phyloP scores from a whole-genome alignment of 2,329 filamentous ascomycete genomes.

The Cercospora sp. region DNA sequence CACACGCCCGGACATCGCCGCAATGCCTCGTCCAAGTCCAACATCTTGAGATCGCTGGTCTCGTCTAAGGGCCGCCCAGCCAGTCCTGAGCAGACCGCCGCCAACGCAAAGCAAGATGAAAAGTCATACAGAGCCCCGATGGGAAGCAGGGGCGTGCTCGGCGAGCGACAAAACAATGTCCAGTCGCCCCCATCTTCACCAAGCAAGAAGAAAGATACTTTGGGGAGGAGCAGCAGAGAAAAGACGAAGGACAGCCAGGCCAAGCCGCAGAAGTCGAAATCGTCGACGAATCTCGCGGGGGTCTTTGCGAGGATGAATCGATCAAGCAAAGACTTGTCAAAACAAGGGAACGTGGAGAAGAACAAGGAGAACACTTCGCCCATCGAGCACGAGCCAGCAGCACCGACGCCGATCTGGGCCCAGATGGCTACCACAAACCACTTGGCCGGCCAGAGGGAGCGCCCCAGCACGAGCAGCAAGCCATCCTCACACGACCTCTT shows the following conservation, averaged over 20 bases:
- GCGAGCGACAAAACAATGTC: slow-evolving; percentile 37
- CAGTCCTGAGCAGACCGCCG: slow-evolving; percentile 50
- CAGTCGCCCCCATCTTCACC: slow-evolving; percentile 38
- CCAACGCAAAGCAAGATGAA: slow-evolving; percentile 31
- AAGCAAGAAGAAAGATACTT: slow-evolving; percentile 27
- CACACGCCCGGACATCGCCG: slow-evolving; percentile 26
- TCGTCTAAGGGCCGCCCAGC: slow-evolving; percentile 48
- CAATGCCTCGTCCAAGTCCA: slow-evolving; percentile 41
- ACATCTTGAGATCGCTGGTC: slow-evolving; percentile 56
- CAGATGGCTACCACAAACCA: slow-evolving; percentile 60
- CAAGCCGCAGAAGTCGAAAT: slow-evolving; percentile 69
- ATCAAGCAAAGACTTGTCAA: slow-evolving; percentile 64
- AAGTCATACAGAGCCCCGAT: slow-evolving; percentile 41
- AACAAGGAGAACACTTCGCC: slow-evolving; percentile 84
- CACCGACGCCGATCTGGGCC: slow-evolving; percentile 72
- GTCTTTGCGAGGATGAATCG: slow-evolving; percentile 70
- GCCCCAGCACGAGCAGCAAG: slow-evolving; percentile 49
- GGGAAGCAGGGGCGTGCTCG: slow-evolving; percentile 36
- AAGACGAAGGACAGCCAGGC: slow-evolving; percentile 44
- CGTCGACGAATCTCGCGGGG: slow-evolving; percentile 75
- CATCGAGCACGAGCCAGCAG: slow-evolving; percentile 43
- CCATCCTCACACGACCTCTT: slow-evolving; percentile 46
- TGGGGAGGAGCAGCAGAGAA: slow-evolving; percentile 35
- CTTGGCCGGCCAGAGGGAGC: slow-evolving; percentile 34
- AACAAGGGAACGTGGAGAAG: slow-evolving; percentile 53